Conservation (phyloP, 345 rosid genomes). For the Eucalyptus pumila region DNA sequence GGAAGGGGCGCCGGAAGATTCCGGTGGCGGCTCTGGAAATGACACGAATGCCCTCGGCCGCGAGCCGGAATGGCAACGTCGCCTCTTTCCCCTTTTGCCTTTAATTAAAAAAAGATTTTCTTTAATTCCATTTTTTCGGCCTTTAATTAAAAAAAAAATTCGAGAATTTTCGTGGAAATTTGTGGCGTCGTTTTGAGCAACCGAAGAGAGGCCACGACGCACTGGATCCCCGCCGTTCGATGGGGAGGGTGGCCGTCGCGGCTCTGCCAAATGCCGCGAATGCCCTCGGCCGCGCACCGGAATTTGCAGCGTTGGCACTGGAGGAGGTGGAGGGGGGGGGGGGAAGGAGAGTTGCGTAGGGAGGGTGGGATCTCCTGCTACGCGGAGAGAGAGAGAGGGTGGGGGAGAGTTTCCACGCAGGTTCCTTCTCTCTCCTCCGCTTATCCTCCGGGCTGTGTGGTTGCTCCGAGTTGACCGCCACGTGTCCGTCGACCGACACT, state of each 20-base stretch:
- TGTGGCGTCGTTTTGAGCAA: neutral
- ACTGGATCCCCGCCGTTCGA: neutral
- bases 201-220: neutral
- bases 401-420: neutral
- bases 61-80: too few species aligned
- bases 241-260: neutral
- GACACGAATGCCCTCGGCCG: too few species aligned
- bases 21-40: too few species aligned
- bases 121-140: neutral
- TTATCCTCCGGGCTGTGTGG: neutral
- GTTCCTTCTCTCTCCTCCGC: neutral
- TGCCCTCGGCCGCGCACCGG: neutral
- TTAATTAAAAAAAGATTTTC: too few species aligned
- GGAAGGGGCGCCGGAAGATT: too few species aligned
- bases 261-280: neutral
- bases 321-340: fast-evolving
- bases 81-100: too few species aligned
- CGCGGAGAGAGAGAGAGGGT: neutral
- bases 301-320: neutral
- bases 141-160: neutral
- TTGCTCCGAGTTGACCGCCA: neutral
- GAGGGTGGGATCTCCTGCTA: neutral
- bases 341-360: neutral
- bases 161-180: neutral
- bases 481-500: neutral